Evolutionary conservation across 164 flowering plant genomes (phyloP).

Genomic region (Magnolia kwangsiensis): DNA sequence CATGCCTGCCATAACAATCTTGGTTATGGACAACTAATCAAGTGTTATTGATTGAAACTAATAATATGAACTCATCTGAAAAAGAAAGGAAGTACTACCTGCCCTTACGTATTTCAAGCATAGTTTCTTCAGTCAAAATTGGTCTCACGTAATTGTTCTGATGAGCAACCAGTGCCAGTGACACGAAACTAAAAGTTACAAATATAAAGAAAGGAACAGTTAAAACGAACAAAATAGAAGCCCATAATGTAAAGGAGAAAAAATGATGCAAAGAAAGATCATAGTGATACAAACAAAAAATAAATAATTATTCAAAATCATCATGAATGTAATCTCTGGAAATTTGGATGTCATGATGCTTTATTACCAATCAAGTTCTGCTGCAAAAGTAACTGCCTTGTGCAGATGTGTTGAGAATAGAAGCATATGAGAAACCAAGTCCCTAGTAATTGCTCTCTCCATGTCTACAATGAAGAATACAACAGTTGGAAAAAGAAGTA

Average conservation of each 20-base stretch:
- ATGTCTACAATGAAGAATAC: constrained; percentile 48
- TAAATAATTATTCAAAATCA: constrained; percentile 1
- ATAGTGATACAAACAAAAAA: neutral
- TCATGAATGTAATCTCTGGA: neutral
- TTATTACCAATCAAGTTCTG: constrained; percentile 89
- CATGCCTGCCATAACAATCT: constrained; percentile 53
- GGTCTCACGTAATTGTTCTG: constrained; percentile 95
- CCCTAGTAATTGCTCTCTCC: constrained; percentile 92
- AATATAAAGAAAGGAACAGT: neutral
- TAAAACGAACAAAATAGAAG: neutral
- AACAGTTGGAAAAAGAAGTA: neutral
- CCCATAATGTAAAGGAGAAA: neutral
- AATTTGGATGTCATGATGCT: neutral
- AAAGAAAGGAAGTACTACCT: constrained; percentile 39
- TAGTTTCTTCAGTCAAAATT: constrained; percentile 52
- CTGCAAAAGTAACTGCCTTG: constrained; percentile 73
- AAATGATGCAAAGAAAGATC: neutral
- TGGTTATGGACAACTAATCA: constrained; percentile 6
- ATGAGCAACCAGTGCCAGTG: constrained; percentile 81
- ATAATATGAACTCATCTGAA: neutral
- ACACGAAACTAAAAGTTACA: constrained; percentile 46
- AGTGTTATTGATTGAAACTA: neutral
- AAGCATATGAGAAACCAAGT: constrained; percentile 69
- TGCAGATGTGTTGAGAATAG: constrained; percentile 55
- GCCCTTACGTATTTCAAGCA: constrained; percentile 78